phyloP scores from a whole-genome alignment of 2,329 filamentous ascomycete genomes.

The Chaetomium sp. region DNA sequence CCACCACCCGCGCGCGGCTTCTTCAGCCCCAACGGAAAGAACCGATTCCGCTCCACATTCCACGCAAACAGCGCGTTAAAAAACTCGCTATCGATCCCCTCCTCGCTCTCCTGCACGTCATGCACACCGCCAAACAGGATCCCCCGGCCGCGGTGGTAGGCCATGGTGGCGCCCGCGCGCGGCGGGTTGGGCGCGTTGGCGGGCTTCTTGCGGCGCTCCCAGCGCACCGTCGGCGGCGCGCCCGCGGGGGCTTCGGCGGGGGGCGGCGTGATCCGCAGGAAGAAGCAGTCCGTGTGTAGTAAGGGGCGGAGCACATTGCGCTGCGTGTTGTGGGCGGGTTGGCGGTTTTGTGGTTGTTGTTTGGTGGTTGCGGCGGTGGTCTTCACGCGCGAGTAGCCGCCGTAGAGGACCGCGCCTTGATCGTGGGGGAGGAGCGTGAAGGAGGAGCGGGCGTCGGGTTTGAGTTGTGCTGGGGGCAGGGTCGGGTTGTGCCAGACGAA shows the following conservation, averaged over 20 bases:
- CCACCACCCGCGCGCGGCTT: constrained; percentile 56
- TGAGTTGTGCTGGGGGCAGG: constrained; percentile 75
- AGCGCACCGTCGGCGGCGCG: constrained; percentile 72
- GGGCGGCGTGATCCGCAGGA: constrained; percentile 77
- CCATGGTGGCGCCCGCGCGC: constrained; percentile 89
- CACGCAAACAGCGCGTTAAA: constrained; percentile 91
- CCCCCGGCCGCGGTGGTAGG: constrained; percentile 88
- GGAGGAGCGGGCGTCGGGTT: constrained; percentile 87
- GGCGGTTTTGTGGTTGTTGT: constrained; percentile 45
- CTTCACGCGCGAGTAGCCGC: constrained; percentile 92
- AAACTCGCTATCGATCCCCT: constrained; percentile 96
- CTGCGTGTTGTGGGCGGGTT: constrained; percentile 41
- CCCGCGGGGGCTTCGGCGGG: constrained; percentile 65
- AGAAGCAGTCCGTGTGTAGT: constrained; percentile 95
- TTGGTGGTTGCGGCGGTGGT: constrained; percentile 63
- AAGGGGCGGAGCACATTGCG: constrained; percentile 80
- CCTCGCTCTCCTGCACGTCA: constrained; percentile 86
- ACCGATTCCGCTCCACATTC: constrained; percentile 94
- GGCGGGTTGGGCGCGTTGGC: constrained; percentile 83
- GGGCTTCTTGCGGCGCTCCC: constrained; percentile 92
- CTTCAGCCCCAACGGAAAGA: constrained; percentile 80
- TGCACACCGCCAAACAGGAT: constrained; percentile 95
- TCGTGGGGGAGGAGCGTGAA: constrained; percentile 93
- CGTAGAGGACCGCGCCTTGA: constrained; percentile 83
- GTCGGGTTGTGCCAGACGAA: constrained; percentile 81